A percentile compares a stretch with the other conserved stretches of the same genome.
Evolutionary conservation across 2,329 filamentous ascomycete genomes (phyloP).

Genomic region (Aschersonia sp.): DNA sequence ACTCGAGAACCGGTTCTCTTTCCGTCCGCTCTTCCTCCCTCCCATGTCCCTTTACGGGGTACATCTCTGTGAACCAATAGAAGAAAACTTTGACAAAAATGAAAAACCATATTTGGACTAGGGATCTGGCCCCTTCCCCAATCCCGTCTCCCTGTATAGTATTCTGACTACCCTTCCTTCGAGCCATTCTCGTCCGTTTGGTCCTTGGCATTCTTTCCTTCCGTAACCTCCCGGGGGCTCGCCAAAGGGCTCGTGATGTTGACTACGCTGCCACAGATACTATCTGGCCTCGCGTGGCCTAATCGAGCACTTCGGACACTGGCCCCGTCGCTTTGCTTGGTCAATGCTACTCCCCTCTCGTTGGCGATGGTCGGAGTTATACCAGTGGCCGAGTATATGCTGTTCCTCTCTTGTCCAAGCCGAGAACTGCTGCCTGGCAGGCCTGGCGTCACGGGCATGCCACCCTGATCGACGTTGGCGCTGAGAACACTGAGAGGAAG

Average conservation of each 20-base stretch:
- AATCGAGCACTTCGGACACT: constrained; percentile 66
- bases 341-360: constrained; percentile 72
- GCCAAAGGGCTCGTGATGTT: constrained; percentile 47
- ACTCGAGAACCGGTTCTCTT: no score
- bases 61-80: not conserved
- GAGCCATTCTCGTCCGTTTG: constrained; percentile 13
- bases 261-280: constrained; percentile 62
- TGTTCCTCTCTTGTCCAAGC: constrained; percentile 48
- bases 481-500: constrained; percentile 67
- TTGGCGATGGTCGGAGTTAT: constrained; percentile 49
- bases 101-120: no score
- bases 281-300: constrained; percentile 69
- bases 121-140: no score
- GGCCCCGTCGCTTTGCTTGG: constrained; percentile 53
- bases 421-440: constrained; percentile 35
- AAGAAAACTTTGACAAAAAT: not conserved
- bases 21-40: no score
- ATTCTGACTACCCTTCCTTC: constrained; percentile 6
- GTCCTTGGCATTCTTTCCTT: constrained; percentile 17
- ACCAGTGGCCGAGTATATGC: constrained; percentile 67
- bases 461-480: constrained; percentile 44
- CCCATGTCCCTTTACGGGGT: no score
- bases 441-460: constrained; percentile 29
- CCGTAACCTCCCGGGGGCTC: constrained; percentile 33
- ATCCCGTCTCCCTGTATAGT: not conserved